Conservation (phyloP, 2,329 filamentous ascomycete genomes). For the Ceratocystis variospora region DNA sequence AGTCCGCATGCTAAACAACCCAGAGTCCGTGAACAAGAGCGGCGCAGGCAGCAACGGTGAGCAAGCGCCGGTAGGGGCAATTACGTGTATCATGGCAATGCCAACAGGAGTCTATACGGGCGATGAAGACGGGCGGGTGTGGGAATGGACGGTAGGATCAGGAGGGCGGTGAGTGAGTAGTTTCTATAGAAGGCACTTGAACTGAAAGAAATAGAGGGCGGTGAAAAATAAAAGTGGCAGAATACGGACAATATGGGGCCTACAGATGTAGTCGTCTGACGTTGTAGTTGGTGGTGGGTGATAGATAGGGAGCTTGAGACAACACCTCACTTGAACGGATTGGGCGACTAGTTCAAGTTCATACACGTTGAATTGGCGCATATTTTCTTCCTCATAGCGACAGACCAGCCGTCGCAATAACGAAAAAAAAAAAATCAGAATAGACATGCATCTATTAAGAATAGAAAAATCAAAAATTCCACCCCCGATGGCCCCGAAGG, state of each 20-base stretch:
- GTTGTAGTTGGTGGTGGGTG: too few species aligned
- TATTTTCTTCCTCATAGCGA: conserved; percentile 32
- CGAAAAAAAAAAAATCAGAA: conserved; percentile 30
- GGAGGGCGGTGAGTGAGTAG: background rate
- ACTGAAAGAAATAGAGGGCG: background rate
- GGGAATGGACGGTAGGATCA: conserved; percentile 30
- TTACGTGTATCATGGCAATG: conserved; percentile 41
- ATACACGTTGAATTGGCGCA: background rate
- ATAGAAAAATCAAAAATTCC: conserved; percentile 35
- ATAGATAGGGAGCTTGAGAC: too few species aligned
- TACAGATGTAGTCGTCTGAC: background rate
- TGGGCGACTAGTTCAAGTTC: too few species aligned
- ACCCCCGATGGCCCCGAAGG: conserved; percentile 39
- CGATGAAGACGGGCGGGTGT: conserved; percentile 79
- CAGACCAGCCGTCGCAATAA: conserved; percentile 28
- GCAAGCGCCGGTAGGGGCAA: background rate
- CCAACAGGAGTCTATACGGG: conserved; percentile 79
- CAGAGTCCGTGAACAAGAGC: conserved; percentile 34
- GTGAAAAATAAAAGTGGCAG: background rate
- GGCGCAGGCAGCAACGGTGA: background rate
- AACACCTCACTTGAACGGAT: too few species aligned
- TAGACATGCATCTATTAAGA: conserved; percentile 12
- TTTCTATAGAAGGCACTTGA: background rate
- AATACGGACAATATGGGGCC: background rate
- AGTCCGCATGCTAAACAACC: conserved; percentile 68